Conservation (phyloP, 495 filamentous ascomycete genomes). For the Amorphotheca resinae region DNA sequence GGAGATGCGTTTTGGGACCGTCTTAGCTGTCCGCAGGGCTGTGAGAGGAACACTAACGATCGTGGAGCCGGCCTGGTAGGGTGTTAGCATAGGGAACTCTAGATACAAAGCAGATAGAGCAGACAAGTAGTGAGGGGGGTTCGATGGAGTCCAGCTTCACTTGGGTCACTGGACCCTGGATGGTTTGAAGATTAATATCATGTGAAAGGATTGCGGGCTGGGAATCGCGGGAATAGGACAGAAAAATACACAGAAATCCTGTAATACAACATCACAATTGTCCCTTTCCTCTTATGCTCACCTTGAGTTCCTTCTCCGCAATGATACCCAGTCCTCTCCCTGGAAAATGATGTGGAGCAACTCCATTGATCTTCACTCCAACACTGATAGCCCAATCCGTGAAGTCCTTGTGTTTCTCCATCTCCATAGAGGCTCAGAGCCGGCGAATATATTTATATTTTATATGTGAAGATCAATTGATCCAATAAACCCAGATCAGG, state of each 20-base stretch:
- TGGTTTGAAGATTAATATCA: neutral
- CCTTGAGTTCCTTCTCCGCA: constrained; percentile 50
- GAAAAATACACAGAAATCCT: no score
- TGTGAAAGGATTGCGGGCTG: no score
- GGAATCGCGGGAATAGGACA: no score
- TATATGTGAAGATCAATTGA: no score
- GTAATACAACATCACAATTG: no score
- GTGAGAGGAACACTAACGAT: constrained; percentile 52
- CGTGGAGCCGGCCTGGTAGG: constrained; percentile 34
- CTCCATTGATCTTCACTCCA: constrained; percentile 21
- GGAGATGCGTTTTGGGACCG: constrained; percentile 41
- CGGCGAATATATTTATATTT: no score
- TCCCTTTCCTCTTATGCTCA: constrained; percentile 26
- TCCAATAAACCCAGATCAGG: no score
- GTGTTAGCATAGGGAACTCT: no score
- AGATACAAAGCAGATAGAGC: neutral
- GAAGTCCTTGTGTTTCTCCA: constrained; percentile 22
- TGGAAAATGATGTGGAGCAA: constrained; percentile 32
- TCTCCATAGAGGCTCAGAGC: no score
- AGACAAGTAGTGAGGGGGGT: no score
- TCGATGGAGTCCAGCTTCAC: no score
- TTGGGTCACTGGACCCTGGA: no score
- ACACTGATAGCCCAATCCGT: constrained; percentile 14
- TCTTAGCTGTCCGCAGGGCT: constrained; percentile 48
- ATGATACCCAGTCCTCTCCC: constrained; percentile 65